These are phyloP conservation scores for Ceratobasidium sp. DNA, from an alignment of 1,284 basidiomycete species.

Conservation along the genomic window DNA sequence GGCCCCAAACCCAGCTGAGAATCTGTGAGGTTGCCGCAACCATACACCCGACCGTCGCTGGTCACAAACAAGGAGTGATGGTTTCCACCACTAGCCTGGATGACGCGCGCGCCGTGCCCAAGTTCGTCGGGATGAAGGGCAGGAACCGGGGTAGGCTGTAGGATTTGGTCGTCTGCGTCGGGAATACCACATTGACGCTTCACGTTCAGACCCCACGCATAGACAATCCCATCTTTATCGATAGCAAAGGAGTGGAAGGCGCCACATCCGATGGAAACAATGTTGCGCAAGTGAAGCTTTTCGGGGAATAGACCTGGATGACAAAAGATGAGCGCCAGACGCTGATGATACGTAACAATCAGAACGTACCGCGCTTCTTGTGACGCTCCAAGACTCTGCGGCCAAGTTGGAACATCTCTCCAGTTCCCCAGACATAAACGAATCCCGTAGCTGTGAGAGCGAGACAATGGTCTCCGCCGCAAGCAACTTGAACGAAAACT, in stretches of 20 bases:
- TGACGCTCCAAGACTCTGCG: constrained; percentile 85
- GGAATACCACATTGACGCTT: constrained; percentile 64
- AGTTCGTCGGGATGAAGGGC: constrained; percentile 59
- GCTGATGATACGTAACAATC: background rate
- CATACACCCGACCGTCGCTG: constrained; percentile 66
- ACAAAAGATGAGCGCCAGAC: background rate
- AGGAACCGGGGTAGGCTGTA: constrained; percentile 60
- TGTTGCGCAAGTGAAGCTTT: constrained; percentile 79
- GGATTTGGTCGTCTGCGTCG: constrained; percentile 59
- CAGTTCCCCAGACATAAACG: constrained; percentile 82
- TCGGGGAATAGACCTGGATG: constrained; percentile 74
- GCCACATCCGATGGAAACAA: constrained; percentile 81
- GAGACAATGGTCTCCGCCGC: constrained; percentile 88
- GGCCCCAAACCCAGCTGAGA: constrained; percentile 60
- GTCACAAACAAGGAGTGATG: constrained; percentile 68
- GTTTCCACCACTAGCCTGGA: constrained; percentile 59
- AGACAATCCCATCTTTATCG: constrained; percentile 82
- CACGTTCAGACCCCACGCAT: constrained; percentile 81
- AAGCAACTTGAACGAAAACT: constrained; percentile 66
- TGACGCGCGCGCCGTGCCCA: constrained; percentile 57
- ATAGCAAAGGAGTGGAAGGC: constrained; percentile 90
- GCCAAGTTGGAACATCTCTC: constrained; percentile 87
- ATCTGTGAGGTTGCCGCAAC: constrained; percentile 61
- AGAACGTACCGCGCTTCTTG: constrained; percentile 74
- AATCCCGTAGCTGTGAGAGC: constrained; percentile 86